Base-by-base conservation (phyloP, 148 eudicot genomes). In the Chenopodium suecicum region DNA sequence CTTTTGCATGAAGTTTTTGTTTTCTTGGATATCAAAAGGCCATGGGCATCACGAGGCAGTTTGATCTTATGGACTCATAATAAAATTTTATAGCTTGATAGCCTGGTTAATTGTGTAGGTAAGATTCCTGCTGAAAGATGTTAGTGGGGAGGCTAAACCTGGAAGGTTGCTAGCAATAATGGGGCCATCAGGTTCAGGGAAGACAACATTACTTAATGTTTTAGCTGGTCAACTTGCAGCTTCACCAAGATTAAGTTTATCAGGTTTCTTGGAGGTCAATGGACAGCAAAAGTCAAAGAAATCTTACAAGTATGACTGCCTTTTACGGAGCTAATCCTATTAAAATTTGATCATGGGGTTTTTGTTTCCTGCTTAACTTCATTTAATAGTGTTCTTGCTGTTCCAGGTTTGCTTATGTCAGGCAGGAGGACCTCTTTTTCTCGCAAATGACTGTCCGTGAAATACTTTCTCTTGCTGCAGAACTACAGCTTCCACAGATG, bases 101-200 rank as follows among this genome's bases (percentile, higher is more conserved):
- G 7, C 75, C 27, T 62, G 50, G 29, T 73, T 81, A 71, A 25
- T 52, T 56, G 23, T 64, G 17, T 73, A 96, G 99, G 95, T 92
- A 80, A 82, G 95, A 23, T 94, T 94, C 80, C 85, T 96, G 91
- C 89, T 96, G 62, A 89, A 94, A 79, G 85, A 90, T 89, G 93
- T 94, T 32, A 86, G 88, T 74, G 99, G 98, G 81, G 99, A 91
- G 84, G 99, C 98, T 8, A 92, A 87, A 85, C 94, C 98, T 66
- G 95, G 99, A 87, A 86, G 92, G 80, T 87, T 96, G 89, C 91
- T 96, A 79, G 98, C 99, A 56, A 85, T 96, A 81, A 96, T 96
- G 99, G 99, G 99, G 76, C 98, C 99, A 77, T 96, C 99, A 31
- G 99, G 99, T 58, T 96, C 99, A 65, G 99, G 99, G 84, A 96